A percentile compares a stretch with the other conserved stretches of the same genome.
These are phyloP conservation scores for Penicillium cinerascens DNA, from an alignment of 495 filamentous ascomycete genomes.

Conservation along the genomic window DNA sequence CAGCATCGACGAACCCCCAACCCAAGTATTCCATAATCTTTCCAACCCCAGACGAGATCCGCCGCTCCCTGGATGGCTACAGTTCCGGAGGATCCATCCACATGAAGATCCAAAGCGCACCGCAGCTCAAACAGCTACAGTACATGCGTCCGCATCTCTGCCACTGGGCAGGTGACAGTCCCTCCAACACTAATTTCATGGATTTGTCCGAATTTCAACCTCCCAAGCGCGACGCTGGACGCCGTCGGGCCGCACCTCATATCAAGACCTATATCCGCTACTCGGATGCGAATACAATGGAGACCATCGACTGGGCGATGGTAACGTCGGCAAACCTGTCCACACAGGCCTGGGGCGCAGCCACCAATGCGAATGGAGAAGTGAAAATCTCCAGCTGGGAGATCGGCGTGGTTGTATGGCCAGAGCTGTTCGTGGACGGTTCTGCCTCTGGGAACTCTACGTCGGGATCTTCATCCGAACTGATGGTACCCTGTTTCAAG, in stretches of 20 bases:
- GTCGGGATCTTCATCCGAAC: slow-evolving; percentile 17
- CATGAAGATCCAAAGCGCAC: slow-evolving; percentile 63
- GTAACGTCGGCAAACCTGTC: slow-evolving; percentile 83
- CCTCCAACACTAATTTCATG: slow-evolving; percentile 4
- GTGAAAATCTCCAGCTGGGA: slow-evolving; percentile 79
- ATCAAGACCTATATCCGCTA: slow-evolving; percentile 89
- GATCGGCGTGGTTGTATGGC: slow-evolving; percentile 83
- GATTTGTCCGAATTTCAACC: slow-evolving; percentile 12
- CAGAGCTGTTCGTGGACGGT: slow-evolving; percentile 51
- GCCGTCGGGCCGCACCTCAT: slow-evolving; percentile 81
- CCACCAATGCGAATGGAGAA: slow-evolving; percentile 48
- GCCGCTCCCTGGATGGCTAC: slow-evolving; percentile 77
- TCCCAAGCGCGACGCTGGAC: slow-evolving; percentile 46
- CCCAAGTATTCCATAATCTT: slow-evolving; percentile 65
- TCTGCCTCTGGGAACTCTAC: slow-evolving; percentile 17
- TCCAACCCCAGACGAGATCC: slow-evolving; percentile 74
- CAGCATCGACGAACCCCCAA: slow-evolving; percentile 13
- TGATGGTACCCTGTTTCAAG: slow-evolving; percentile 69
- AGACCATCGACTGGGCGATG: slow-evolving; percentile 78
- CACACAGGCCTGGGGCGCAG: slow-evolving; percentile 86
- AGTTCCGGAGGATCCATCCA: slow-evolving; percentile 77
- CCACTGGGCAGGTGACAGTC: slow-evolving; percentile 61
- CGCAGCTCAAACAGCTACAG: slow-evolving; percentile 70
- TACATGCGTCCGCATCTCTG: slow-evolving; percentile 69
- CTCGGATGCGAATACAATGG: slow-evolving; percentile 36